Conservation (phyloP, 352 stramenopile genomes). For the Hyaloperonospora arabidopsidis region DNA sequence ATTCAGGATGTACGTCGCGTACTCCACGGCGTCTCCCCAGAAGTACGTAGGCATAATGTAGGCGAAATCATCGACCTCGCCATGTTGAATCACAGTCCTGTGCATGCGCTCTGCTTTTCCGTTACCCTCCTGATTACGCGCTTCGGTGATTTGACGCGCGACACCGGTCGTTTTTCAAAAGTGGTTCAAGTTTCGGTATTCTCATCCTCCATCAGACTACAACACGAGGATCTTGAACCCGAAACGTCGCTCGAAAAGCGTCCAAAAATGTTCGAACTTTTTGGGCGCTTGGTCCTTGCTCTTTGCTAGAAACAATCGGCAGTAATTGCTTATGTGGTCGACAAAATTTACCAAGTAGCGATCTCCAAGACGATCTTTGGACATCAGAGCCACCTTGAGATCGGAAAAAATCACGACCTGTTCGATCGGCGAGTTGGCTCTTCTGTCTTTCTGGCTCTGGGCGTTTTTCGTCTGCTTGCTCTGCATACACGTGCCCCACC, state of each 20-base stretch:
- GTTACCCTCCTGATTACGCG: slow-evolving; percentile 12
- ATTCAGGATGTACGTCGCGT: slow-evolving; percentile 27
- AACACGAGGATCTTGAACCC: slow-evolving; percentile 7
- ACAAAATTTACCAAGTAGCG: not conserved
- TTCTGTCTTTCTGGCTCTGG: not conserved
- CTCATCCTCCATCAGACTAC: slow-evolving; percentile 14
- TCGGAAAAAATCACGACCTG: too few species aligned
- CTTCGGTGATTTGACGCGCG: slow-evolving; percentile 14
- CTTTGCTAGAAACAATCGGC: not conserved
- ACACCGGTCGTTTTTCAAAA: slow-evolving; percentile 20
- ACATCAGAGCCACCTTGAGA: too few species aligned
- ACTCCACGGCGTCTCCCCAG: slow-evolving; percentile 24
- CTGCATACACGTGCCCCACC: not conserved
- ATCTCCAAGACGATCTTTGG: not conserved
- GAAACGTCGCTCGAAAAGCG: slow-evolving; percentile 14
- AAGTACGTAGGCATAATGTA: slow-evolving; percentile 13
- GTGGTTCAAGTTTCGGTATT: slow-evolving; percentile 24
- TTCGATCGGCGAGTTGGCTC: too few species aligned
- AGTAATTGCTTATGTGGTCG: not conserved
- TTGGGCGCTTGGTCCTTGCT: not conserved
- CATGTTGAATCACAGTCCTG: slow-evolving; percentile 27
- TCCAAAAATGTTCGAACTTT: slow-evolving; percentile 9
- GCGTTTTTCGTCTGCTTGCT: not conserved
- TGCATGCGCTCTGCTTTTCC: slow-evolving; percentile 30
- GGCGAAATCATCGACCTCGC: slow-evolving; percentile 21